Evolutionary conservation across 768 basidiomycete species (phyloP).

Genomic region (Boletus patriciae): DNA sequence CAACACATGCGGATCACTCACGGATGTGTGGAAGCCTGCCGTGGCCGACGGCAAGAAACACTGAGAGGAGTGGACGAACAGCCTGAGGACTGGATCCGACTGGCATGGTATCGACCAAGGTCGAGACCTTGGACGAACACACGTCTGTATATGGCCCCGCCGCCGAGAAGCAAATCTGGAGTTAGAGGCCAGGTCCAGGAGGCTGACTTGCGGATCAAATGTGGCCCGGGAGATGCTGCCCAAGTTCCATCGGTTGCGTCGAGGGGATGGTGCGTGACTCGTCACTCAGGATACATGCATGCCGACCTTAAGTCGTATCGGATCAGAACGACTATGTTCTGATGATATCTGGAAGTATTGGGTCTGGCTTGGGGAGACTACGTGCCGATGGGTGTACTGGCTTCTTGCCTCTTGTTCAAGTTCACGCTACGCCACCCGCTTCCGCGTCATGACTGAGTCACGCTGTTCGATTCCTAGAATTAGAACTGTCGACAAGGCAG

Average conservation of each 20-base stretch:
- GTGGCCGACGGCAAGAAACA: too few species aligned
- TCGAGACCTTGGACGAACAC: constrained; percentile 77
- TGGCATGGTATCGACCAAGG: constrained; percentile 66
- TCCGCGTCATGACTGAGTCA: too few species aligned
- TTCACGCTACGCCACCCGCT: not conserved
- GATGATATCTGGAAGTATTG: too few species aligned
- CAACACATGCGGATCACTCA: too few species aligned
- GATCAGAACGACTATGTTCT: too few species aligned
- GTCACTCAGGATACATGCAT: constrained; percentile 1
- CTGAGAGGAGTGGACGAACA: too few species aligned
- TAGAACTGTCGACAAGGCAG: not conserved
- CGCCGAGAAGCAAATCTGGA: constrained; percentile 78
- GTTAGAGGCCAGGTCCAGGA: constrained; percentile 85
- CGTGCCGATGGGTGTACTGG: too few species aligned
- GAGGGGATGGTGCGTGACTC: constrained; percentile 51
- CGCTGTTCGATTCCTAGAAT: not conserved
- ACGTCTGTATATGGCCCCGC: constrained; percentile 78
- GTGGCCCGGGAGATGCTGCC: constrained; percentile 85
- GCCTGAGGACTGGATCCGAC: too few species aligned
- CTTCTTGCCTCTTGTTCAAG: not conserved
- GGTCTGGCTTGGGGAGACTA: too few species aligned
- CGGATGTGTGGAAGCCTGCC: too few species aligned
- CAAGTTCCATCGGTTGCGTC: constrained; percentile 77
- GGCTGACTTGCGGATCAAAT: constrained; percentile 78
- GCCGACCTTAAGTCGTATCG: too few species aligned